Conservation (phyloP, 306 rosid species). For the Vachellia pachyceras region DNA sequence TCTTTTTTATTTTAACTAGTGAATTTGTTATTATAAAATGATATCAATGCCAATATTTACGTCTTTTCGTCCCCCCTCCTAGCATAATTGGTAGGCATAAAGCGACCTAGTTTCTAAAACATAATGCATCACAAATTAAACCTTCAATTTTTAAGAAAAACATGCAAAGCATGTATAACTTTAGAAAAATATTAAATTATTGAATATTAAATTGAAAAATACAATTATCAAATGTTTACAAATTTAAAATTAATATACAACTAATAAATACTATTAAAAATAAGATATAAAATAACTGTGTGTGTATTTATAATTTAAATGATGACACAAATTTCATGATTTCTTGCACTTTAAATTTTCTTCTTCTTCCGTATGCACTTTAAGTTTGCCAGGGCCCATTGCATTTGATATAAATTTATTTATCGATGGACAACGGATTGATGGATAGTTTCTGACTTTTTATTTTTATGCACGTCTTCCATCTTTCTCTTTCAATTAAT, state of each 20-base stretch:
- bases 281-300: background rate
- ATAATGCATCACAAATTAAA: background rate
- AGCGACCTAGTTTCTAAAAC: background rate
- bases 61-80: background rate
- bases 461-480: background rate
- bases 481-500: constrained; percentile 8
- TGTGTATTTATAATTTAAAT: background rate
- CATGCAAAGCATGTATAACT: background rate
- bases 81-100: background rate
- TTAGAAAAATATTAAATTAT: too few species aligned
- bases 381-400: background rate
- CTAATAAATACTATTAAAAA: background rate
- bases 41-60: too few species aligned
- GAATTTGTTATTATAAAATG: too few species aligned
- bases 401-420: background rate
- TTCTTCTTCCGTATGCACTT: background rate
- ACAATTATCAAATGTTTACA: too few species aligned
- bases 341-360: background rate
- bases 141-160: background rate
- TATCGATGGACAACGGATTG: background rate
- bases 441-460: background rate
- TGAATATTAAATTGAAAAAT: background rate
- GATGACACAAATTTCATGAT: background rate
- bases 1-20: too few species aligned
- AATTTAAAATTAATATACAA: too few species aligned